A percentile compares a stretch with the other conserved stretches of the same genome.
Conservation (phyloP, 805 yeast genomes). For the Candida ovalis region DNA sequence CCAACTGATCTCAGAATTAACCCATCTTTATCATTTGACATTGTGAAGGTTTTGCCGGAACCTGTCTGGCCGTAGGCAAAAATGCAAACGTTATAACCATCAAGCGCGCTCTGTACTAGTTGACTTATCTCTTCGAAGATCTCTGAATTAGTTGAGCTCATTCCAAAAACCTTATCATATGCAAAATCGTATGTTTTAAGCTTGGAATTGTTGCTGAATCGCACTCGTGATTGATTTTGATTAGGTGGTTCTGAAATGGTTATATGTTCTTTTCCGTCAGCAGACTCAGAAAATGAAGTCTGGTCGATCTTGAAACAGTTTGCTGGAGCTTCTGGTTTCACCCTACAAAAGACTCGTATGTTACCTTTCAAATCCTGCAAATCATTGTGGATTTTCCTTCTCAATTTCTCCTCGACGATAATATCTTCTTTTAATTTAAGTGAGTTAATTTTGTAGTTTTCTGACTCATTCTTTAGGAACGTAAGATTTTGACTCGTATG, state of each 20-base stretch:
- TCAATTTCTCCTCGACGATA: slow-evolving; percentile 26
- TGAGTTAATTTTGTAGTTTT: slow-evolving; percentile 23
- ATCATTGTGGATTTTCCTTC: slow-evolving; percentile 66
- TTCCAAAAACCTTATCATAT: slow-evolving; percentile 77
- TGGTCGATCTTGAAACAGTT: slow-evolving; percentile 20
- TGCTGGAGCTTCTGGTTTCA: slow-evolving; percentile 51
- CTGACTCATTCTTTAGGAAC: slow-evolving; percentile 12
- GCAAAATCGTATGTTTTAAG: slow-evolving; percentile 41
- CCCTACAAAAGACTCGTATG: slow-evolving; percentile 84
- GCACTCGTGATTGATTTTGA: slow-evolving; percentile 1
- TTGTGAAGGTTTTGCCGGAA: slow-evolving; percentile 90
- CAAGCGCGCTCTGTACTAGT: slow-evolving; percentile 77
- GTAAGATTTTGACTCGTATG: not conserved
- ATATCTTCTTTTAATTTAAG: slow-evolving; percentile 26
- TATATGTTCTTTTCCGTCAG: slow-evolving; percentile 27
- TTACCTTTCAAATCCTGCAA: slow-evolving; percentile 89
- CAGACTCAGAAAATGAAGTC: slow-evolving; percentile 12
- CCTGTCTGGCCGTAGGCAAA: slow-evolving; percentile 98
- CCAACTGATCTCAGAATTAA: slow-evolving; percentile 74
- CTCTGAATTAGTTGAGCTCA: slow-evolving; percentile 48
- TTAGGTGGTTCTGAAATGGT: slow-evolving; percentile 23
- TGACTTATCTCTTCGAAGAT: slow-evolving; percentile 85
- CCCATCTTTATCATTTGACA: slow-evolving; percentile 71
- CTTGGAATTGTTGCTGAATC: slow-evolving; percentile 5
- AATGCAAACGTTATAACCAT: slow-evolving; percentile 89